A percentile compares a stretch with the other conserved stretches of the same genome.
phyloP scores from a whole-genome alignment of 108 stramenopile genomes.

The Aurantiochytrium sp. region DNA sequence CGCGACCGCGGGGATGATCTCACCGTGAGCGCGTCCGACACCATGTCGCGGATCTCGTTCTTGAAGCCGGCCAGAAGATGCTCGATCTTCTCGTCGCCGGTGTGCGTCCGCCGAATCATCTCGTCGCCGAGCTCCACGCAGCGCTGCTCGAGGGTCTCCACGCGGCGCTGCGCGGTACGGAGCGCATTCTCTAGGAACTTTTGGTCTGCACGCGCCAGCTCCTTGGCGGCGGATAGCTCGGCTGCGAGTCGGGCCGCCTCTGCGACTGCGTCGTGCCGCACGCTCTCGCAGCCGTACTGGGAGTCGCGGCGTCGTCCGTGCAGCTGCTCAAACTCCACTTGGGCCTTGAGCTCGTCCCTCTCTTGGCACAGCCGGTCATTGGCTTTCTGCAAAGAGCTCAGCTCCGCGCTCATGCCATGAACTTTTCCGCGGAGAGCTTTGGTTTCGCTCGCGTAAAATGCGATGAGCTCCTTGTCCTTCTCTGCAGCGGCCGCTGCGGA shows the following conservation, averaged over 20 bases:
- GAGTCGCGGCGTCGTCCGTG: not conserved
- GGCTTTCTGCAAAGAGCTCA: not conserved
- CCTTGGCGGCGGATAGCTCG: not conserved
- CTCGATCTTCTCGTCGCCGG: not conserved
- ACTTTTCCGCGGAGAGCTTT: not conserved
- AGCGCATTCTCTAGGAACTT: not conserved
- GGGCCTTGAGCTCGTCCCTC: not conserved
- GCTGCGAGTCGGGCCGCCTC: not conserved
- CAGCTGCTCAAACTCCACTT: not conserved
- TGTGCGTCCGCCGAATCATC: not conserved
- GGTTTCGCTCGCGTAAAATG: not conserved
- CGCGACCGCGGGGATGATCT: too few relatives aligned
- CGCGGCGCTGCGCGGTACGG: not conserved
- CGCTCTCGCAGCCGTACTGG: not conserved
- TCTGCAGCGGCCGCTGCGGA: not conserved
- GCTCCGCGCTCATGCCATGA: not conserved
- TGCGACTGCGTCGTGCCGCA: not conserved
- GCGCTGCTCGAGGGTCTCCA: not conserved
- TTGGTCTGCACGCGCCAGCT: not conserved
- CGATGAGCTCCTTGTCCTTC: not conserved
- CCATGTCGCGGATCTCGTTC: not conserved
- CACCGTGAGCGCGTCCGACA: not conserved
- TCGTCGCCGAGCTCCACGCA: not conserved
- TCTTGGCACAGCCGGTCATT: not conserved
- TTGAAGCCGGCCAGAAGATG: not conserved